Evolutionary conservation across 2,329 filamentous ascomycete species (phyloP), one percentile per base, ranked within the genome.

Genomic region (Apiospora hydei): DNA sequence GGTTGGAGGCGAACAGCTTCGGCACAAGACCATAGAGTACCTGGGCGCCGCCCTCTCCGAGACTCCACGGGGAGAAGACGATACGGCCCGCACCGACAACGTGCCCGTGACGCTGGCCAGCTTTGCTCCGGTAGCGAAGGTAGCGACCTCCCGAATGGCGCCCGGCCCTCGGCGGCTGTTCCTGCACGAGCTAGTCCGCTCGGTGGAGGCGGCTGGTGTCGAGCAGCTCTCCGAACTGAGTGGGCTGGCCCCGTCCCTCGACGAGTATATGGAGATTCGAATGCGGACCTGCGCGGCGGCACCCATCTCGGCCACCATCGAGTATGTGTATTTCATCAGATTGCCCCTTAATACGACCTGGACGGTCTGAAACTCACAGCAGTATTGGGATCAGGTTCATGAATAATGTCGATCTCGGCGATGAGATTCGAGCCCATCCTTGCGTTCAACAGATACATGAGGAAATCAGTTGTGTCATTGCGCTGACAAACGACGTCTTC

Each of bases 401-500:
- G 69, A 30, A 71, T 44, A 44, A 72, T 21, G 69, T 74, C 51
- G 71, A 75, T 26, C 73, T 75, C 7, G 74, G 73, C 4, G 74
- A 74, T 16, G 64, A 68, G 2, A 71, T 75, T 41, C 26, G 74
- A 53, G 61, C 71, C 34, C 73, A 74, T 24, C 68, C 70, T 16
- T 70, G 73, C 24, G 46, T 74, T 6, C 38, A 70, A 14, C 41
- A 47, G 16, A 67, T 75, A 67, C 66, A 47, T 46, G 41, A 49
- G 21, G 43, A 69, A 41, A 69, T 21, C 51, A 70, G 61, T 26
- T 64, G 38, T 34, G 70, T 68, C 47, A 73, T 71, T 47, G 71
- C 53, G 18, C 16, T 69, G 69, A 83, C 83, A 79, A 77, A 81
- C 70, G 79, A 81, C 67, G 75, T 84, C 68, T 84, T 85, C 74